These are phyloP conservation scores for Cryptococcus sp. DNA, from an alignment of 1,284 basidiomycete species.

Conservation along the genomic window DNA sequence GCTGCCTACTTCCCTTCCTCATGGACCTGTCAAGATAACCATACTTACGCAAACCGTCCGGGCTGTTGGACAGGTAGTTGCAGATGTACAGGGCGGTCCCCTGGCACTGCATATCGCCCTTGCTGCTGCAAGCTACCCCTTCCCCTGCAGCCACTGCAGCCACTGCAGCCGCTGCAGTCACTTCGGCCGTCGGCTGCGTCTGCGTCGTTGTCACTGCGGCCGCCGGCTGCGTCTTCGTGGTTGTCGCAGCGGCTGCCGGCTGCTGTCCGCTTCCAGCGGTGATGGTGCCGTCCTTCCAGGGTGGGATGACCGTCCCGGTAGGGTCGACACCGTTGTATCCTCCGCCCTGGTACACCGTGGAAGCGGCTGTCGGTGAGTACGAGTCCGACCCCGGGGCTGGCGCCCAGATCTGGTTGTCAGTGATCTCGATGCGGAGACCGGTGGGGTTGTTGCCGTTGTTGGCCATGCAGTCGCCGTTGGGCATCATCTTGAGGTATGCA, in stretches of 20 bases:
- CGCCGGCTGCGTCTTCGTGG: background rate
- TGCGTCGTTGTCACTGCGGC: background rate
- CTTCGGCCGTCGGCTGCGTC: background rate
- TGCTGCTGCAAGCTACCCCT: background rate
- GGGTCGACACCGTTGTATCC: slow-evolving; percentile 1
- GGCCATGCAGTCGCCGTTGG: slow-evolving; percentile 1
- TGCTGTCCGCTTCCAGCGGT: background rate
- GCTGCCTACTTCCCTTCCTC: background rate
- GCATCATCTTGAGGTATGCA: slow-evolving; percentile 10
- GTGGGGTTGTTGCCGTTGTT: slow-evolving; percentile 23
- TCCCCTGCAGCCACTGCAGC: background rate
- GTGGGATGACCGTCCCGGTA: slow-evolving; percentile 1
- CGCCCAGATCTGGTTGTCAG: slow-evolving; percentile 23
- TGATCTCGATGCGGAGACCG: slow-evolving; percentile 23
- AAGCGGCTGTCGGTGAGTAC: slow-evolving; percentile 9
- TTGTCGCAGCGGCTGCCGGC: background rate
- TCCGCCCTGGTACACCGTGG: slow-evolving; percentile 7
- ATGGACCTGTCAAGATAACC: no score
- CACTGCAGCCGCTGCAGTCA: background rate
- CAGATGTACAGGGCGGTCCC: background rate
- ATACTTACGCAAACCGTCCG: slow-evolving; percentile 4
- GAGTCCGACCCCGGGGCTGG: slow-evolving; percentile 4
- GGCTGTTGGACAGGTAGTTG: slow-evolving; percentile 8
- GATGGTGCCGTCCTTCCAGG: slow-evolving; percentile 1
- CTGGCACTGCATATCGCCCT: slow-evolving; percentile 7